A percentile compares a stretch with the other conserved stretches of the same genome.
Conservation (phyloP, 495 filamentous ascomycete genomes). For the Penicillium pancosmium region DNA sequence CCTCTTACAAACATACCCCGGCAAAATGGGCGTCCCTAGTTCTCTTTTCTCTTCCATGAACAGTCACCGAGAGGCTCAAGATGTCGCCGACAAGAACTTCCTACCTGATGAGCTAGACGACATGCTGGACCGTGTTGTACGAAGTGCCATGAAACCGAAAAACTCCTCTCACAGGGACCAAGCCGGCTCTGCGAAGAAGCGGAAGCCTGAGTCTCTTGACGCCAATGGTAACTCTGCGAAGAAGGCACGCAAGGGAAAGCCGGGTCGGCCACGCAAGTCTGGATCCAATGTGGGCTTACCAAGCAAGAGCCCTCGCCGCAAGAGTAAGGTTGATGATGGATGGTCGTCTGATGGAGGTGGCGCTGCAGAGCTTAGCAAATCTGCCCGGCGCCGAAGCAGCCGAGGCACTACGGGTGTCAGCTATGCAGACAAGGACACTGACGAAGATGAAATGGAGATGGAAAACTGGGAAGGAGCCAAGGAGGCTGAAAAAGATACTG, state of each 20-base stretch:
- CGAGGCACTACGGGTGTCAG: constrained; percentile 41
- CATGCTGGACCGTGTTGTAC: constrained; percentile 67
- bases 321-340: constrained; percentile 45
- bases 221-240: constrained; percentile 42
- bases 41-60: constrained; percentile 74
- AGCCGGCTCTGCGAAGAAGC: constrained; percentile 41
- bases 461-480: constrained; percentile 37
- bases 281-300: constrained; percentile 32
- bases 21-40: constrained; percentile 76
- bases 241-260: constrained; percentile 44
- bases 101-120: constrained; percentile 83
- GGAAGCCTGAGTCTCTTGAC: constrained; percentile 47
- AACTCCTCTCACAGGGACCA: constrained; percentile 31
- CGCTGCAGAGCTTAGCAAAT: constrained; percentile 20
- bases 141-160: constrained; percentile 44
- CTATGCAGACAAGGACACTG: constrained; percentile 60
- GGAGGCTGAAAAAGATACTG: constrained; percentile 23
- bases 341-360: constrained; percentile 46
- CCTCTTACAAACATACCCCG: constrained; percentile 76
- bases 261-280: constrained; percentile 41
- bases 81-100: constrained; percentile 81
- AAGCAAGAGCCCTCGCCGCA: constrained; percentile 49
- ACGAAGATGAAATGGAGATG: constrained; percentile 58
- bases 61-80: constrained; percentile 76
- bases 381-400: constrained; percentile 46